phyloP scores from a whole-genome alignment of 2,329 filamentous ascomycete genomes.

The Dactylellina cionopaga region DNA sequence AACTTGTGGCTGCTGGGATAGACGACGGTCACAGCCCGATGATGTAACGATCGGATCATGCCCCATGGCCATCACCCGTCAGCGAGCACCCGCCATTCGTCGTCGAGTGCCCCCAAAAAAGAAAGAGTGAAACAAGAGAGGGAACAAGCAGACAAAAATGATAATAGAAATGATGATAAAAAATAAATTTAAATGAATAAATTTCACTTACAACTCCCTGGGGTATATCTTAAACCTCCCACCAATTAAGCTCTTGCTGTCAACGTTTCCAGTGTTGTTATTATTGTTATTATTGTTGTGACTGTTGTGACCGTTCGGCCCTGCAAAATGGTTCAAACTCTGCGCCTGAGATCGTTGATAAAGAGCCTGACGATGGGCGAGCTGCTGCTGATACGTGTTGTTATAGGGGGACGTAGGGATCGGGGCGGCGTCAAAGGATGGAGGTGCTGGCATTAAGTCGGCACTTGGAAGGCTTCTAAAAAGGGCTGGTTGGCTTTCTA shows the following conservation, averaged over 20 bases:
- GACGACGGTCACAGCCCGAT: slow-evolving; percentile 35
- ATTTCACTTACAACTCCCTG: slow-evolving; percentile 45
- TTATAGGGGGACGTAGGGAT: slow-evolving; percentile 49
- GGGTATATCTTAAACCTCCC: slow-evolving; percentile 49
- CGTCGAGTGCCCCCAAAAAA: neutral
- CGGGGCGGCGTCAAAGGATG: slow-evolving; percentile 52
- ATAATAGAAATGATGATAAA: neutral
- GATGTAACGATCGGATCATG: slow-evolving; percentile 50
- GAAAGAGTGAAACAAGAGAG: neutral
- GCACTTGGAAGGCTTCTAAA: neutral
- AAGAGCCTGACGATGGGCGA: slow-evolving; percentile 43
- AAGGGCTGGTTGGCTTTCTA: no score
- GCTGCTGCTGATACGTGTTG: slow-evolving; percentile 48
- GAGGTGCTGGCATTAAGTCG: slow-evolving; percentile 53
- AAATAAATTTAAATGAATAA: neutral
- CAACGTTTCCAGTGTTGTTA: slow-evolving; percentile 21
- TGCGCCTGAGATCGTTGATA: slow-evolving; percentile 45
- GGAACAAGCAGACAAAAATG: neutral
- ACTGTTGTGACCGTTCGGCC: slow-evolving; percentile 19
- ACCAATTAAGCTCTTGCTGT: slow-evolving; percentile 48
- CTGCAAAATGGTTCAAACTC: slow-evolving; percentile 33
- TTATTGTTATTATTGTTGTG: slow-evolving; percentile 6
- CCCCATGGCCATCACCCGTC: neutral
- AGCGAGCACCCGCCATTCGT: neutral
- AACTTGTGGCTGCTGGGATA: neutral